phyloP scores from a whole-genome alignment of 345 rosid species.

The Hevea brasiliensis region DNA sequence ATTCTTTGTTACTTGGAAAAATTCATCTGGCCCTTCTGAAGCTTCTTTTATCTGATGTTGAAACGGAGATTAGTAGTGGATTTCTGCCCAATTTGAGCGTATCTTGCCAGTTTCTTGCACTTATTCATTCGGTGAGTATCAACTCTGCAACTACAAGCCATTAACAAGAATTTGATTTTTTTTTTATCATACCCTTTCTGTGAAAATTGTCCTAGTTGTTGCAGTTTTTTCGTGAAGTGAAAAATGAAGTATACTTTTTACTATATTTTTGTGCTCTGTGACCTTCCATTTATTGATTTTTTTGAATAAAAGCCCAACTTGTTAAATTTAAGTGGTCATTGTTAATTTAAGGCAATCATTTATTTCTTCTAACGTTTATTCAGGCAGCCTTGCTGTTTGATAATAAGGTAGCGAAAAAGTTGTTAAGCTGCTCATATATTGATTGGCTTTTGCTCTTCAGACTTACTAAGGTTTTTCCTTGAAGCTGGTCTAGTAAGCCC shows the following conservation, averaged over 20 bases:
- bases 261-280: background rate
- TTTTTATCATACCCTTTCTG: background rate
- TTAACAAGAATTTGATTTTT: background rate
- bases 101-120: constrained; percentile 92
- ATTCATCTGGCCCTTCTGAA: constrained; percentile 82
- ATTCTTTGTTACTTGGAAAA: constrained; percentile 86
- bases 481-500: too few relatives aligned
- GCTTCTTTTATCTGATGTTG: constrained; percentile 74
- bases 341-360: background rate
- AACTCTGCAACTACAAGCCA: background rate
- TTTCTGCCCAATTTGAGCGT: constrained; percentile 49
- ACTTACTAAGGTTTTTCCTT: too few relatives aligned
- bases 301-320: background rate
- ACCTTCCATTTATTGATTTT: background rate
- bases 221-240: background rate
- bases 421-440: too few relatives aligned
- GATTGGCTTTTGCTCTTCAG: too few relatives aligned
- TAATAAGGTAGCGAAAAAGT: too few relatives aligned
- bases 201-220: constrained; percentile 5
- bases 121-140: constrained; percentile 81
- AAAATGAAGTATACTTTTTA: background rate
- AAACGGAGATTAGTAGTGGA: constrained; percentile 57
- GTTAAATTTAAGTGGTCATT: background rate
- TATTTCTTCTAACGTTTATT: background rate
- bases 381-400: too few relatives aligned